These are phyloP conservation scores for Trifolium repens DNA, from an alignment of 306 rosid species.

Conservation along the genomic window DNA sequence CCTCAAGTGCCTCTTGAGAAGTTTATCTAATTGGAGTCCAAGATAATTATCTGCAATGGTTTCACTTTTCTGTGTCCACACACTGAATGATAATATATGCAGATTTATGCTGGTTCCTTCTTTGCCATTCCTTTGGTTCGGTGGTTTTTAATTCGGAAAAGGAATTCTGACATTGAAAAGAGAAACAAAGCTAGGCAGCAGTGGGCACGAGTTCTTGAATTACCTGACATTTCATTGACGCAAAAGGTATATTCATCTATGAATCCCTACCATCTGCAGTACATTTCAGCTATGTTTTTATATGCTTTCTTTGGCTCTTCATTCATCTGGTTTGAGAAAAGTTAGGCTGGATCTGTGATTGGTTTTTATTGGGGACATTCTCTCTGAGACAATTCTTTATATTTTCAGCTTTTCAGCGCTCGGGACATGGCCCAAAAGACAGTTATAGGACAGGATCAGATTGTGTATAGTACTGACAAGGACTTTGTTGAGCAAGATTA, in stretches of 20 bases:
- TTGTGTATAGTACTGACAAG: conserved; percentile 89
- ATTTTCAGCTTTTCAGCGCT: conserved; percentile 83
- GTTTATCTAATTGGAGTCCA: too few species aligned
- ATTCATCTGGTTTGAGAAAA: conserved; percentile 10
- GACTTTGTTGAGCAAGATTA: conserved; percentile 90
- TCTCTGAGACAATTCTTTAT: conserved; percentile 31
- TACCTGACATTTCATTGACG: conserved; percentile 80
- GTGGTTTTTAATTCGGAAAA: conserved; percentile 68
- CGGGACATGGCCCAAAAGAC: conserved; percentile 92
- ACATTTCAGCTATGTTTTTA: conserved; percentile 13
- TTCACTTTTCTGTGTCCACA: conserved; percentile 30
- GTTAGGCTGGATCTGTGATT: not conserved
- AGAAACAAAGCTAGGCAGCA: conserved; percentile 77
- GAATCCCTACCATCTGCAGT: conserved; percentile 15
- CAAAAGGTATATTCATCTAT: conserved; percentile 66
- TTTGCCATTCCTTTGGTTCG: conserved; percentile 96
- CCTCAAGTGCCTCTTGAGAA: too few species aligned
- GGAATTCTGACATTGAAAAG: conserved; percentile 79
- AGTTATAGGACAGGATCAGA: conserved; percentile 85
- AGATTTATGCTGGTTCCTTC: conserved; percentile 98
- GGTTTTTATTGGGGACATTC: conserved; percentile 2
- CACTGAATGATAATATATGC: conserved; percentile 45
- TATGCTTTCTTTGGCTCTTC: conserved; percentile 16
- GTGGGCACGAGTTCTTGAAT: conserved; percentile 76
- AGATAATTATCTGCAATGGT: conserved; percentile 3